phyloP scores from a whole-genome alignment of 306 rosid genomes.

The Lotus japonicus region DNA sequence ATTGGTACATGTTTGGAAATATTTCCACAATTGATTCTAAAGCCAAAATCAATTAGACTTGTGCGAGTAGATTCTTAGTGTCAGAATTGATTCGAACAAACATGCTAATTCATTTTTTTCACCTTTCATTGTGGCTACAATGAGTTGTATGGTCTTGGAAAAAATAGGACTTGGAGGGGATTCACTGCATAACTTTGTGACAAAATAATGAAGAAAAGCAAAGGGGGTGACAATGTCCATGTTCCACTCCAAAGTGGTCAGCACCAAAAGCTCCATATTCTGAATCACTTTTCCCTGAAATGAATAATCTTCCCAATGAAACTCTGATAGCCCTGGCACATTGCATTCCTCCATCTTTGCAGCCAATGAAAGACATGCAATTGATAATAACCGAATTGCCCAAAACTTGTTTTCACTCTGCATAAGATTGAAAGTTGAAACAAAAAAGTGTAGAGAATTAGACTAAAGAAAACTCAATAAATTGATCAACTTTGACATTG shows the following conservation, averaged over 20 bases:
- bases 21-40: no score
- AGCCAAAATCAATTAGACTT: no score
- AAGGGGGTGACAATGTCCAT: conserved; percentile 62
- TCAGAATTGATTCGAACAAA: no score
- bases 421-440: conserved; percentile 5
- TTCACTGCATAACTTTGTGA: conserved; percentile 37
- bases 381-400: conserved; percentile 58
- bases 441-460: not conserved
- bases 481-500: not conserved
- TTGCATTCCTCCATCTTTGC: conserved; percentile 74
- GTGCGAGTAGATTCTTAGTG: no score
- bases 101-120: no score
- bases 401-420: conserved; percentile 56
- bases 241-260: conserved; percentile 64
- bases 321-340: conserved; percentile 49
- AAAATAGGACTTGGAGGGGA: conserved; percentile 29
- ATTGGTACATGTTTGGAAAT: not conserved
- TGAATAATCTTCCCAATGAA: conserved; percentile 38
- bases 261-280: conserved; percentile 77
- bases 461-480: not conserved
- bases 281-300: conserved; percentile 45
- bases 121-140: conserved; percentile 55
- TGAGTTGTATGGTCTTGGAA: conserved; percentile 34
- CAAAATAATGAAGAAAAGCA: conserved; percentile 58
- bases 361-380: conserved; percentile 71